Percentiles rank a stretch among this genome's conserved stretches.
Evolutionary conservation across 1,284 basidiomycete species (phyloP).

Genomic region (Caloboletus firmus): DNA sequence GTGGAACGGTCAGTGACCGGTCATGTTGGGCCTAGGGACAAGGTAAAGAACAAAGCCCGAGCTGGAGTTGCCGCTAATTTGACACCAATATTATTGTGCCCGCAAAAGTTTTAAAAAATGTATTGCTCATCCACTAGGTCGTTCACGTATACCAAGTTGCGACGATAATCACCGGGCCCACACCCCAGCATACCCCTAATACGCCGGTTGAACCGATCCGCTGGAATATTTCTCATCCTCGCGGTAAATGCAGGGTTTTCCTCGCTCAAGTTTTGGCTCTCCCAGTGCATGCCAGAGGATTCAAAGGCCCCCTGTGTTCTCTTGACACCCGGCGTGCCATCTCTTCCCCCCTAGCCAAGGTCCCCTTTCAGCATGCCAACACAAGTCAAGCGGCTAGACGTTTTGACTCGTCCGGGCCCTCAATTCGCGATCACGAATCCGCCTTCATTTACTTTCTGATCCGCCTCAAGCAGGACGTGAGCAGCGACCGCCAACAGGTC

Average conservation of each 20-base stretch:
- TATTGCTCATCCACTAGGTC: too few species aligned
- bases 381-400: conserved; percentile 18
- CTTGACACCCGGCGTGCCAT: conserved; percentile 57
- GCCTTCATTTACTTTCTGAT: conserved; percentile 66
- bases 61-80: background rate
- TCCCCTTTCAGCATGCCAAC: conserved; percentile 43
- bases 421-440: conserved; percentile 56
- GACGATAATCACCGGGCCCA: too few species aligned
- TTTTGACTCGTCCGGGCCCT: conserved; percentile 40
- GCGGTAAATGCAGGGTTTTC: conserved; percentile 73
- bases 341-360: conserved; percentile 52
- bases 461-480: conserved; percentile 43
- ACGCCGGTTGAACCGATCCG: background rate
- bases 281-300: conserved; percentile 29
- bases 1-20: background rate
- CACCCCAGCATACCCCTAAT: background rate
- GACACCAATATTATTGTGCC: background rate
- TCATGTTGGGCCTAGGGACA: background rate
- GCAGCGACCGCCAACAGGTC: conserved; percentile 48
- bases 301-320: conserved; percentile 42
- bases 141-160: too few species aligned
- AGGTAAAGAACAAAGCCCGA: background rate
- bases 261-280: conserved; percentile 76
- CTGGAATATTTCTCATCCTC: conserved; percentile 47
- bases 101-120: background rate